Evolutionary conservation across 2,329 filamentous ascomycete genomes (phyloP).

Genomic region (Fusarium armeniacum): DNA sequence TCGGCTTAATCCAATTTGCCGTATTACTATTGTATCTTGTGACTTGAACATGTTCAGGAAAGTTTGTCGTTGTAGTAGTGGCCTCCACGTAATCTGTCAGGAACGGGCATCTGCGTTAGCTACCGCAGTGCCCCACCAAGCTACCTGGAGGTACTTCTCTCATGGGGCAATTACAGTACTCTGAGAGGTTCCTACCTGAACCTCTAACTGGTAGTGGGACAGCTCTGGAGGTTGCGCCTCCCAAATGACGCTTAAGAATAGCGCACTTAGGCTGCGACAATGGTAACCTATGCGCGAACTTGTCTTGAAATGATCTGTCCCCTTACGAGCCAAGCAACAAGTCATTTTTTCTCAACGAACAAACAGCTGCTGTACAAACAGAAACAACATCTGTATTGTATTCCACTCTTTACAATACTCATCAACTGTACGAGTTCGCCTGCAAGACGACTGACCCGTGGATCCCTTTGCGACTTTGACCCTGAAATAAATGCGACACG

Average conservation of each 20-base stretch:
- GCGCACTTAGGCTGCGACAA: conserved; percentile 39
- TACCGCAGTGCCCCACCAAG: conserved; percentile 13
- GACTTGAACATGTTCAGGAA: conserved; percentile 27
- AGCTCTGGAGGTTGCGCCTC: conserved; percentile 21
- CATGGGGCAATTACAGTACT: fast-evolving
- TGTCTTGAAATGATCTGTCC: conserved; percentile 46
- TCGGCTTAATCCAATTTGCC: conserved; percentile 10
- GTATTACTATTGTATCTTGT: not conserved
- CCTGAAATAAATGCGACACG: conserved; percentile 40
- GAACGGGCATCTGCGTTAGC: conserved; percentile 8
- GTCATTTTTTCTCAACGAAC: conserved; percentile 29
- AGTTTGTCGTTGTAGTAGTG: conserved; percentile 1
- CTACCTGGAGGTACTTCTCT: conserved; percentile 15
- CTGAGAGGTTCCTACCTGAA: conserved; percentile 8
- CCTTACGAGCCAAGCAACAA: conserved; percentile 34
- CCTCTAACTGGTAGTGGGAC: conserved; percentile 10
- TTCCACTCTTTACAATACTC: not conserved
- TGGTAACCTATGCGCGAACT: conserved; percentile 29
- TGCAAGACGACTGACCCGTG: conserved; percentile 42
- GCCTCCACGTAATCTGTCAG: conserved; percentile 42
- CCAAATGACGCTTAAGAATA: conserved; percentile 34
- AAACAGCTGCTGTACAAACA: conserved; percentile 16
- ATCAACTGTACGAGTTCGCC: conserved; percentile 34
- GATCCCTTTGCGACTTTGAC: conserved; percentile 44
- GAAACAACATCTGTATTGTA: not conserved